Percentiles rank a stretch among this genome's conserved stretches.
Conservation (phyloP, 2,329 filamentous ascomycete species). For the Paradendryphiella salina region DNA sequence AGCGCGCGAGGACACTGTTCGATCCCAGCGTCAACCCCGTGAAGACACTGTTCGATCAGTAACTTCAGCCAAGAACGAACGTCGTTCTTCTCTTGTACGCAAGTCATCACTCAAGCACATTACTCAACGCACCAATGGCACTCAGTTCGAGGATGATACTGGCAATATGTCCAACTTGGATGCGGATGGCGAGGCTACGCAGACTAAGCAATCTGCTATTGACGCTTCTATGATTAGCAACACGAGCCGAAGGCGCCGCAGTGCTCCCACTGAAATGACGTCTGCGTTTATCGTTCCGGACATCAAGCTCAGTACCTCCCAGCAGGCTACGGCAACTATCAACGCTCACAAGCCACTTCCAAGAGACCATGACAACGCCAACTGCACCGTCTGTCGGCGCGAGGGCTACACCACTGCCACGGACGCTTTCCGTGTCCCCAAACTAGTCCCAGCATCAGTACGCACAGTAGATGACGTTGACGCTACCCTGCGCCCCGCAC, state of each 20-base stretch:
- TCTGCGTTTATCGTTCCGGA: constrained; percentile 68
- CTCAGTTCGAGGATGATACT: constrained; percentile 44
- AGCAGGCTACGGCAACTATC: constrained; percentile 27
- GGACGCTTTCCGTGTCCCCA: constrained; percentile 50
- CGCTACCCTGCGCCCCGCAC: constrained; percentile 63
- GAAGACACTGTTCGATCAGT: constrained; percentile 49
- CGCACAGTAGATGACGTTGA: constrained; percentile 59
- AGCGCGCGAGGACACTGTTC: constrained; percentile 47
- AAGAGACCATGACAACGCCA: constrained; percentile 56
- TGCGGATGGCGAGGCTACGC: constrained; percentile 31
- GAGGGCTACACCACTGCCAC: constrained; percentile 40
- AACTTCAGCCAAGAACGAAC: constrained; percentile 45
- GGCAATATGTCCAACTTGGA: constrained; percentile 39
- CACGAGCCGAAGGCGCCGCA: constrained; percentile 55
- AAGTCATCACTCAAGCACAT: constrained; percentile 61
- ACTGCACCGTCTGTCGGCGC: constrained; percentile 61
- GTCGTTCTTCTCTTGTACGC: constrained; percentile 50
- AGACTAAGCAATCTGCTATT: constrained; percentile 34
- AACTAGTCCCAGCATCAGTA: constrained; percentile 56
- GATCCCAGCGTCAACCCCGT: constrained; percentile 41
- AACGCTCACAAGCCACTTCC: constrained; percentile 29
- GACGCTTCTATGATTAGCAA: constrained; percentile 54
- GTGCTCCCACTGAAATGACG: constrained; percentile 59
- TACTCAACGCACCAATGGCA: constrained; percentile 42
- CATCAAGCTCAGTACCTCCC: constrained; percentile 56